Percentiles rank a stretch among this genome's conserved stretches.
phyloP scores from a whole-genome alignment of 441 rosid species.

The Hura crepitans region DNA sequence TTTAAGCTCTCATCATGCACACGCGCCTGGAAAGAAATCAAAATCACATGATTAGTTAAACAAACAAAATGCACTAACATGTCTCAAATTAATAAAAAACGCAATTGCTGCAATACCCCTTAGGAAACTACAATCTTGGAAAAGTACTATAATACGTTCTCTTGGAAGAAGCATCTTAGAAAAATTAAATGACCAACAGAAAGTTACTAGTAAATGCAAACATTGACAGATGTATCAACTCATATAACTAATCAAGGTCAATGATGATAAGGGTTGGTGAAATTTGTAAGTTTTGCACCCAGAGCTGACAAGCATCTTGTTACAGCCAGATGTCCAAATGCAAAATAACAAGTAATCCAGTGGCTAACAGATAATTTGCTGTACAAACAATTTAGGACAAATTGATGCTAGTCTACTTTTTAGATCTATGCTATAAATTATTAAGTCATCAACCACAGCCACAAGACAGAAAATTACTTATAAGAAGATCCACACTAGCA shows the following conservation, averaged over 20 bases:
- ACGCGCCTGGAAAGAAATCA: conserved; percentile 60
- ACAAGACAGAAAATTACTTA: conserved; percentile 24
- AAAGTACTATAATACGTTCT: conserved; percentile 5
- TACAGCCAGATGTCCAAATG: not conserved
- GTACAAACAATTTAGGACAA: not conserved
- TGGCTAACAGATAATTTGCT: not conserved
- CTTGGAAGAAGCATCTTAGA: conserved; percentile 12
- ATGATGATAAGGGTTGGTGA: not conserved
- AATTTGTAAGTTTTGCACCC: not conserved
- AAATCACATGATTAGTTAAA: conserved; percentile 22
- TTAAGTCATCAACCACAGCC: conserved; percentile 11
- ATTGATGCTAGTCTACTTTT: not conserved
- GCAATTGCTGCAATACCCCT: conserved; percentile 2
- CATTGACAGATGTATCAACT: not conserved
- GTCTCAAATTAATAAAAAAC: conserved; percentile 8
- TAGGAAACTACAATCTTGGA: not conserved
- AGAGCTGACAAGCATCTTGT: not conserved
- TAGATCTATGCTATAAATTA: not conserved
- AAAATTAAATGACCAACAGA: not conserved
- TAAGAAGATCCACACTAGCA: conserved; percentile 23
- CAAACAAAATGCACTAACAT: conserved; percentile 9
- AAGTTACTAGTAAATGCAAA: not conserved
- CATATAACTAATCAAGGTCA: conserved; percentile 1
- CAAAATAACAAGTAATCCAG: not conserved
- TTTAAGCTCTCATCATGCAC: conserved; percentile 91